phyloP scores from a whole-genome alignment of 306 rosid genomes.

The Canavalia gladiata region DNA sequence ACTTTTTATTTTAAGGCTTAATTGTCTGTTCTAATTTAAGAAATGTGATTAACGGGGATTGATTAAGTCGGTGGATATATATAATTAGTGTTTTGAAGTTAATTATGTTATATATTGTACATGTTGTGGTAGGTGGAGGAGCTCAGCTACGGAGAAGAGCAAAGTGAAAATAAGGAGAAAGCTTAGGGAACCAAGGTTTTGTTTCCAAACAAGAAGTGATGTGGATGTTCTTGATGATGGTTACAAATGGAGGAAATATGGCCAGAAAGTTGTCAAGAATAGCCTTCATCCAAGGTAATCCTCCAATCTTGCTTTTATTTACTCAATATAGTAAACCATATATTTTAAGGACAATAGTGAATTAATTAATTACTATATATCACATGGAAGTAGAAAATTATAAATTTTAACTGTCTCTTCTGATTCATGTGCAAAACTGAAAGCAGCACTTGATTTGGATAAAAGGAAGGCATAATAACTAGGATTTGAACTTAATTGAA shows the following conservation, averaged over 20 bases:
- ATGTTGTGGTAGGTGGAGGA: slow-evolving; percentile 76
- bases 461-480: slow-evolving; percentile 32
- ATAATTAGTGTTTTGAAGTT: background rate
- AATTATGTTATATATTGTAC: slow-evolving; percentile 5
- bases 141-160: slow-evolving; percentile 68
- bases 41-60: background rate
- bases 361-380: background rate
- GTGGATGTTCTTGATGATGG: slow-evolving; percentile 97
- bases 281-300: slow-evolving; percentile 93
- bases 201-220: slow-evolving; percentile 94
- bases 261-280: slow-evolving; percentile 93
- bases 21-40: background rate
- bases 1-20: background rate
- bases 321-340: background rate
- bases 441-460: slow-evolving; percentile 6
- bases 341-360: background rate
- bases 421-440: background rate
- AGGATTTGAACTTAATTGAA: background rate
- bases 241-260: slow-evolving; percentile 94
- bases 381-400: background rate
- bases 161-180: slow-evolving; percentile 87
- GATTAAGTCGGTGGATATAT: background rate
- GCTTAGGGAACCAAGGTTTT: slow-evolving; percentile 92
- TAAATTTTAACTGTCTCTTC: no score
- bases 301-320: background rate